Percentiles rank a stretch among this genome's conserved stretches.
These are phyloP conservation scores for Saccharomyces hybrid DNA, from an alignment of 1,139 yeast species.

Conservation along the genomic window DNA sequence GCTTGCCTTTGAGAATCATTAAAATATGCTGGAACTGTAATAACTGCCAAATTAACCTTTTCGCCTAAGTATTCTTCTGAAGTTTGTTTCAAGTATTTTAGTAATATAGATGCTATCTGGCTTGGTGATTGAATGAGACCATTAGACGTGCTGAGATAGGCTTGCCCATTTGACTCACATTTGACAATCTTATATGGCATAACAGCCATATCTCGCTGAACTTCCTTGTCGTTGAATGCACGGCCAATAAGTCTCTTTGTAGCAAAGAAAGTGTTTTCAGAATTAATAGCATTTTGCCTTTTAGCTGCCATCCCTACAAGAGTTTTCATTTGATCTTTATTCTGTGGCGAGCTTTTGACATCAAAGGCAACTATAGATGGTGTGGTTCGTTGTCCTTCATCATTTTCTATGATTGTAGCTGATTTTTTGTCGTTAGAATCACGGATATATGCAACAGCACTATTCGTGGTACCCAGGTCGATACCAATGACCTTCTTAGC, in stretches of 20 bases:
- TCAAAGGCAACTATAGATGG: constrained; percentile 65
- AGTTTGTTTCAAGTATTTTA: constrained; percentile 40
- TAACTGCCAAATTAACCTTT: constrained; percentile 52
- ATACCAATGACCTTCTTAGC: constrained; percentile 52
- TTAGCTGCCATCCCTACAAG: constrained; percentile 59
- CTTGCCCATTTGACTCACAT: constrained; percentile 48
- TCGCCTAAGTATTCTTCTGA: constrained; percentile 43
- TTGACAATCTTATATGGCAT: constrained; percentile 51
- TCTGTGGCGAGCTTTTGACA: background rate
- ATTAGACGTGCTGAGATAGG: constrained; percentile 42
- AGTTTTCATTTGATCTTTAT: constrained; percentile 32
- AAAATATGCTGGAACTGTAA: constrained; percentile 75
- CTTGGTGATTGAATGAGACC: constrained; percentile 26
- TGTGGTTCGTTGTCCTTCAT: constrained; percentile 61
- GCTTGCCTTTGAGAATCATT: constrained; percentile 76
- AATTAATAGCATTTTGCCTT: constrained; percentile 58
- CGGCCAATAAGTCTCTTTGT: constrained; percentile 70
- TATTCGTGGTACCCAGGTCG: constrained; percentile 74
- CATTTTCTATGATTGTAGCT: constrained; percentile 51
- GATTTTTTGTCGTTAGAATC: constrained; percentile 40
- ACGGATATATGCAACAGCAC: constrained; percentile 55
- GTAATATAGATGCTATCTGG: constrained; percentile 25
- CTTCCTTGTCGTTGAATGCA: constrained; percentile 53
- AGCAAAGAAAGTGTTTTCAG: constrained; percentile 63
- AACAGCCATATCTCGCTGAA: constrained; percentile 48